Evolutionary conservation across 2,329 filamentous ascomycete species (phyloP), one percentile per base, ranked within the genome.

Genomic region (Nigrograna mackinnonii): DNA sequence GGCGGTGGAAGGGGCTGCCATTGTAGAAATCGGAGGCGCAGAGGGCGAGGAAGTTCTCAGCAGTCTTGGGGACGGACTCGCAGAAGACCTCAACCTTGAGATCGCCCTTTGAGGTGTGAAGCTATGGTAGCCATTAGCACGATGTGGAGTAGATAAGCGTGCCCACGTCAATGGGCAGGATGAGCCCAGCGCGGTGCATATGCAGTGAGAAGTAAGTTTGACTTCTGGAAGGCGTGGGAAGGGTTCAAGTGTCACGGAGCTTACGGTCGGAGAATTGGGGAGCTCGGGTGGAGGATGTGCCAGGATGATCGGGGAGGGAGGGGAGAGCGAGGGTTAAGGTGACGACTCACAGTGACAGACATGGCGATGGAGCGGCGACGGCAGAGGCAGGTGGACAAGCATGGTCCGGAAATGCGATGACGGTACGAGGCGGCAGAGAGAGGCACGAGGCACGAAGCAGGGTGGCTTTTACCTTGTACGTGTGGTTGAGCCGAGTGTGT

Each of bases 61-160:
- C 87, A 0, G 94, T 96, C 69, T 92, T 91, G 49, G 94, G 94
- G 22, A 95, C 90, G 57, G 88, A 86, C 68, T 96, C 90, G 75
- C 92, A 97, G 74, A 96, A 97, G 54, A 99, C 78, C 70, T 97
- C 94, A 58, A 97, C 82, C 74, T 97, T 99, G 66, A 99, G 79
- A 71, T 94, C 86, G 65, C 94, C 94, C 39, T 87, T 80, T 37
- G 85, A 89, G 37, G 94, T 99, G 71, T 96, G 91, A 12, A 99
- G 80, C 55, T 73, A 51, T 12, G 13, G 30, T 14, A 22, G 9
- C 24, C 4, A n/a, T 17, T 7, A 7, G 31, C 14, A 11, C 16
- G 4, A 35, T 22, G 36, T 21, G 16, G 3, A 22, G 36, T 13
- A 32, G 18, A 33, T 32, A 21, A 32, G 34, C 30, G 28, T 22